These are phyloP conservation scores for Trichothecium sympodiale DNA, from an alignment of 2,329 filamentous ascomycete genomes.

Conservation along the genomic window DNA sequence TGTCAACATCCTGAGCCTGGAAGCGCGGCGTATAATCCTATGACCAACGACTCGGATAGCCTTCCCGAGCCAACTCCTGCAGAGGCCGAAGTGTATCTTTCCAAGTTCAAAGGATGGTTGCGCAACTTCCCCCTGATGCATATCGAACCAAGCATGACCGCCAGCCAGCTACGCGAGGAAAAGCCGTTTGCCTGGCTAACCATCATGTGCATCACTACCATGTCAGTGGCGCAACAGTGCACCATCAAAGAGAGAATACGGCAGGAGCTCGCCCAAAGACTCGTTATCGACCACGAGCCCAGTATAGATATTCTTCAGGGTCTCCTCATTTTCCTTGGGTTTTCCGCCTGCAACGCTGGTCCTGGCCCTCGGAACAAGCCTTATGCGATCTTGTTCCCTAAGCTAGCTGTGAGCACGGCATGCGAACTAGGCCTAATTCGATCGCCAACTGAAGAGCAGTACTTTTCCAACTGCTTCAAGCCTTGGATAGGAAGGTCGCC, in stretches of 20 bases:
- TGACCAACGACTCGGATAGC: slow-evolving; percentile 5
- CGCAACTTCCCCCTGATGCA: slow-evolving; percentile 33
- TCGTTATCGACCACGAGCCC: slow-evolving; percentile 36
- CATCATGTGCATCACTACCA: slow-evolving; percentile 34
- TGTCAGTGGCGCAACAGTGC: slow-evolving; percentile 26
- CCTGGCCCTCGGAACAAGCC: slow-evolving; percentile 25
- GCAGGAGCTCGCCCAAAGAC: slow-evolving; percentile 30
- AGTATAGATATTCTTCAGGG: slow-evolving; percentile 41
- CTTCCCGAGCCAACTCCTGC: slow-evolving; percentile 18
- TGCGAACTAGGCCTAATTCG: slow-evolving; percentile 35
- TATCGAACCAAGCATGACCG: slow-evolving; percentile 23
- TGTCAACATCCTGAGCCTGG: slow-evolving; percentile 5
- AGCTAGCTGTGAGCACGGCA: slow-evolving; percentile 29
- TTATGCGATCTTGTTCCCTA: slow-evolving; percentile 30
- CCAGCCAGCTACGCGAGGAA: slow-evolving; percentile 24
- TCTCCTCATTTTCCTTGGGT: slow-evolving; percentile 31
- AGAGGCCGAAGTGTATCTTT: slow-evolving; percentile 27
- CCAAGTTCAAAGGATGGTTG: slow-evolving; percentile 29
- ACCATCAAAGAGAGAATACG: slow-evolving; percentile 28
- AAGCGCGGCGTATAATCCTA: not conserved
- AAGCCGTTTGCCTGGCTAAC: slow-evolving; percentile 39
- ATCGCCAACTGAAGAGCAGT: slow-evolving; percentile 22
- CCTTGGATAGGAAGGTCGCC: slow-evolving; percentile 17
- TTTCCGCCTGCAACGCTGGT: slow-evolving; percentile 27
- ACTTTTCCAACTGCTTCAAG: slow-evolving; percentile 23